Base-by-base conservation (phyloP, 177 flowering plant species). In the Vitis hybrid region DNA sequence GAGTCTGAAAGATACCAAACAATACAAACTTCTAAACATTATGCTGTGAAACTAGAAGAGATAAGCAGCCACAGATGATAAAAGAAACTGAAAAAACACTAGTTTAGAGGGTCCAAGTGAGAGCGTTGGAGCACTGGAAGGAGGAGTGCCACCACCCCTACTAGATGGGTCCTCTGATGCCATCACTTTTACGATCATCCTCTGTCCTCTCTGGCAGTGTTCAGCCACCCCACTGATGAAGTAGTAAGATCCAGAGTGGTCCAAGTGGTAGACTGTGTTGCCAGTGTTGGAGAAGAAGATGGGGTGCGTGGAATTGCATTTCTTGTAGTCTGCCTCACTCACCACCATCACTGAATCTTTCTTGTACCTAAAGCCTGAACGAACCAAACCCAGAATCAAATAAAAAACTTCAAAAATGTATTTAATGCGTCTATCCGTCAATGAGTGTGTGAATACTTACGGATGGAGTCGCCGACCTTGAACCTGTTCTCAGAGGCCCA, bases 401-500 rank as follows among this genome's bases (percentile, higher is more conserved):
- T 21, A 46, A 15, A 48, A 9, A n/a, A 64, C 15, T 9, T 46
- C 54, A 64, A 24, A 24, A 24, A 24, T 24, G 0, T 24, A 24
- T 24, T 24, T 24, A 24, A 24, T 24, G 27, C 27, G 27, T 24
- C 27, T 24, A 24, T 24, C 27, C 27, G 27, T 24, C 27, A 0
- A 24, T 24, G 3, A 2, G 27, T 24, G 27, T 2, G 32, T 57
- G 48, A 11, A 41, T 57, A 80, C 92, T 83, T 81, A 90, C 92
- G 79, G 65, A 90, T 60, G 57, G 82, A n/a, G 72, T 90, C 92
- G 6, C 86, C 92, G 1, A 81, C 73, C 48, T 64, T 72, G 75
- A 90, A 90, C 63, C 94, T 58, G 61, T 88, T 83, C 50, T 78
- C 68, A 0, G 94, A 87, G 27, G 94, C 92, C 92, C 92, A 88